These are phyloP conservation scores for Pachysolen tannophilus DNA, from an alignment of 805 yeast species.

Conservation along the genomic window DNA sequence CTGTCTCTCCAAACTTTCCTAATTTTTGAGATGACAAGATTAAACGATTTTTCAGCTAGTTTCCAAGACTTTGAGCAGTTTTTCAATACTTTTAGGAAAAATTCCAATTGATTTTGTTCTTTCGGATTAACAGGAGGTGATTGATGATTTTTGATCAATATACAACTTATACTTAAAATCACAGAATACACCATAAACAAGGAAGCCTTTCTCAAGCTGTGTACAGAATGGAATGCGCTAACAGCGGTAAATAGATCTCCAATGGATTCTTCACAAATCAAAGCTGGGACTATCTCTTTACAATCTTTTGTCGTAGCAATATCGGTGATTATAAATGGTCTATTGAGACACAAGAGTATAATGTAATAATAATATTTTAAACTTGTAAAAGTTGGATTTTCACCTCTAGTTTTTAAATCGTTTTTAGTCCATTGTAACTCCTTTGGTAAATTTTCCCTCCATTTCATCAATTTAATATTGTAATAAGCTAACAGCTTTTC, in stretches of 20 bases:
- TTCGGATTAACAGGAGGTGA: slow-evolving; percentile 19
- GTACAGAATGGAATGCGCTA: slow-evolving; percentile 26
- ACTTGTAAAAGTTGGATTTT: slow-evolving; percentile 45
- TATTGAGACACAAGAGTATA: slow-evolving; percentile 47
- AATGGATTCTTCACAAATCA: slow-evolving; percentile 31
- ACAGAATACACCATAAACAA: slow-evolving; percentile 40
- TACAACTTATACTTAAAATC: slow-evolving; percentile 35
- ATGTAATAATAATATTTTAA: slow-evolving; percentile 53
- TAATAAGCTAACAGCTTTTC: slow-evolving; percentile 24
- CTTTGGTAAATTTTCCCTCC: slow-evolving; percentile 43
- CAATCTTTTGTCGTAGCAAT: slow-evolving; percentile 12
- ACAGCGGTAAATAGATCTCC: slow-evolving; percentile 33
- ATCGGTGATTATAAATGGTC: slow-evolving; percentile 52
- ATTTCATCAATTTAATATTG: slow-evolving; percentile 39
- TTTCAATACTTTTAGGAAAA: slow-evolving; percentile 31
- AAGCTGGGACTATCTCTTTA: background rate
- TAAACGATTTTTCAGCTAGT: slow-evolving; percentile 36
- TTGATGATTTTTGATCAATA: slow-evolving; percentile 13
- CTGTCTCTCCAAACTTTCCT: slow-evolving; percentile 1
- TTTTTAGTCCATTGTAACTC: slow-evolving; percentile 41
- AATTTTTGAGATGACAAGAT: slow-evolving; percentile 29
- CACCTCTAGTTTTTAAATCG: slow-evolving; percentile 31
- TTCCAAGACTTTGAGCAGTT: slow-evolving; percentile 40
- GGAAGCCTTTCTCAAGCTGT: slow-evolving; percentile 34
- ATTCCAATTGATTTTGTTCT: slow-evolving; percentile 22